Base-by-base conservation (phyloP, 2,329 filamentous ascomycete species). In the Torrubiellomyces zombiae region DNA sequence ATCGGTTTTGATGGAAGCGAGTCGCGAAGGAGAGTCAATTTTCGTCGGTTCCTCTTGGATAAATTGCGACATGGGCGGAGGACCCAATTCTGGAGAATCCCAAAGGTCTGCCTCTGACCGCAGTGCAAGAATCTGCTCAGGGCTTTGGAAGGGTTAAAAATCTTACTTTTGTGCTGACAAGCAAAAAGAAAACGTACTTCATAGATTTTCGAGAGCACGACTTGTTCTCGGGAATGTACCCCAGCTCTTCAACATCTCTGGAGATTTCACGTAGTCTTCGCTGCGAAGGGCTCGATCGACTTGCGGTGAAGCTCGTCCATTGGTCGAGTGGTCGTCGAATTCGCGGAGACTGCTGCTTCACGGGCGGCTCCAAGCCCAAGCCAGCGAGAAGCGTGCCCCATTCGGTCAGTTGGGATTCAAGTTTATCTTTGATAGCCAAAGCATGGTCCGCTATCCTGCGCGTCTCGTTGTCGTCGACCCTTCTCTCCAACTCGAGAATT, bases 361-460 rank as follows among this genome's bases (percentile, higher is more conserved):
- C 48, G 11, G 69, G 61, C 18, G 69, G 67, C 36, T 74, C 66
- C 20, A 62, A 41, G 5, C 74, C 75, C 21, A 86, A 57, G 15
- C 65, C 63, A 21, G 65, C 68, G 8, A 89, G 61, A 35, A 86
- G 55, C 4, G 61, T 58, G 16, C 68, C 63, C 50, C 82, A 66
- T 53, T 85, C 76, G 17, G 63, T 54, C 12, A 89, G 58, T 49
- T 85, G 82, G 3, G 64, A 59, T 43, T 83, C 73, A 33, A 91
- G 56, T 45, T 73, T 67, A 22, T 61, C 59, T 44, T 75, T 82
- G 38, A 85, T 69, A n/a, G 63, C 62, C 31, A 71, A 53, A 7
- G 79, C 69, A 44, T 75, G 68, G 31, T 77, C 68, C 29, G 70
- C 65, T 16, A 73, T 65, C 26, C 67, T 56, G 22, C 63, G 61